Base-by-base conservation (phyloP, 2,329 filamentous ascomycete species). In the Chalaropsis ovoidea region DNA sequence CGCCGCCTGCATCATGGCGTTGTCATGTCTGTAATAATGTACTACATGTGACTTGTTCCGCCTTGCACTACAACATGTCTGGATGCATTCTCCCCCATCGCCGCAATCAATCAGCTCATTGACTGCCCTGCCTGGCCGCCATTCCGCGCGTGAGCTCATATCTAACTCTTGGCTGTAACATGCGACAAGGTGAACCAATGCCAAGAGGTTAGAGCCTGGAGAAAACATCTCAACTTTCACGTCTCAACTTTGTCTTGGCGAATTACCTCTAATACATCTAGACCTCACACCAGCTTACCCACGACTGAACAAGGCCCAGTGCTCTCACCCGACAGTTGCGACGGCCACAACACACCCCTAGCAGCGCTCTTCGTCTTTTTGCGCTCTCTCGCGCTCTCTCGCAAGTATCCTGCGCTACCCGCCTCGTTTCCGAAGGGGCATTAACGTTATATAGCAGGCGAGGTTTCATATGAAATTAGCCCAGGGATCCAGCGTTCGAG, bases 391-490 rank as follows among this genome's bases (percentile, higher is more conserved):
- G 2, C 6, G 2, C 6, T 49, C 17, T 19, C 45, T 17, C 11
- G 45, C 45, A 11, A n/a, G n/a, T n/a, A 19, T 49, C 17, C 22
- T 17, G 15, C 5, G 27, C 22, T 19, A 58, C 52, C 35, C 27
- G 24, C 27, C 52, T n/a, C 3, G 24, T 19, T 39, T 17, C 52
- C 15, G 8, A 11, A 35, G 31, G 52, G 52, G 52, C 52, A 61
- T 61, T 24, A 42, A 61, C 19, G 35, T 24, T 45, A 22, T 35
- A 58, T 58, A 5, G 27, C 52, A 58, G n/a, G 27, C 61, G n/a
- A 54, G 27, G 61, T 63, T 49, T 54, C 61, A 63, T 63, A 45
- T 49, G 43, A 54, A 63, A 63, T 63, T 17, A 63, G 8, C 27
- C 47, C 52, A 58, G n/a, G 61, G 60, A 27, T 54, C 15, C 24